Evolutionary conservation across 306 rosid species (phyloP), one percentile per base, ranked within the genome.

Genomic region (Rosa lucieae): DNA sequence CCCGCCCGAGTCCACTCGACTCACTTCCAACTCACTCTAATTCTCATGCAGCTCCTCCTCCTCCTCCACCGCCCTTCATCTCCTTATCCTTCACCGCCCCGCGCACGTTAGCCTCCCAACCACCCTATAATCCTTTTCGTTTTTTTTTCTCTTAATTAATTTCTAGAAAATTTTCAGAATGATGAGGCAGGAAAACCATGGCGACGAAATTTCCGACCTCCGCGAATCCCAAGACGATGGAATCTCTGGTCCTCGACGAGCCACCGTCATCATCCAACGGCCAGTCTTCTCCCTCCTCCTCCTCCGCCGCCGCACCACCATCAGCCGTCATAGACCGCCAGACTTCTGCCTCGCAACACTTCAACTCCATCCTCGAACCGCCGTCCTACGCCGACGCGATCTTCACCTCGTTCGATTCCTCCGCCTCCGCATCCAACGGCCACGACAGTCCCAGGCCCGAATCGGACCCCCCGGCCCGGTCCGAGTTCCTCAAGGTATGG

Each of bases 361-460:
- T 79, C 78, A 74, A 70, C 69, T 69, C 85, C 71, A 58, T 84
- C 59, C 84, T 84, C 2, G 87, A 84, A 55, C 85, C 89, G 11
- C 87, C 89, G 52, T 86, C 84, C 18, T 82, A 82, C 59, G 86
- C 86, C 17, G 89, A 86, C 35, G 86, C 84, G 10, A 74, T 82
- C 76, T 82, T 83, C 80, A 80, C 82, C 14, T 81, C 89, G 43
- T 86, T 83, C 82, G 89, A 80, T 75, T 85, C 89, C 51, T 39
- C 75, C 23, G 68, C 76, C 21, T 72, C 76, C 46, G 23, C 70
- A 32, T 77, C 88, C 68, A 79, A 82, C 84, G 83, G 83, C 70
- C 86, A 83, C 72, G 77, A 58, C 8, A 40, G 40, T 79, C 76
- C 81, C 13, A 75, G 61, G 39, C 56, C 76, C 10, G 78, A 63